phyloP scores from a whole-genome alignment of 163 green algal species.

The Prototheca wickerhamii region DNA sequence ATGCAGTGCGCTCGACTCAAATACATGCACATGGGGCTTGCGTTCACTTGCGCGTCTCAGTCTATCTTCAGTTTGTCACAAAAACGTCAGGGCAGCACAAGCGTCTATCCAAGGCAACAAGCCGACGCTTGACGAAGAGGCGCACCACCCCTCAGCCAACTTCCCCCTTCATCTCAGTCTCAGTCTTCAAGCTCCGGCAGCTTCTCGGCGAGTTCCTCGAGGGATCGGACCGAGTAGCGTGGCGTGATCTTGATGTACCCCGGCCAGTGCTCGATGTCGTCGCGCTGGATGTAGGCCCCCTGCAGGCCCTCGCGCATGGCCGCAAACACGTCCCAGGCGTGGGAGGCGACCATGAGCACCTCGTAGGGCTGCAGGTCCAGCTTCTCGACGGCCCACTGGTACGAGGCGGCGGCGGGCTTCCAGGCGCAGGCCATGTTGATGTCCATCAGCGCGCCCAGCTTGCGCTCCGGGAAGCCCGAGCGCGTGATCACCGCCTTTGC shows the following conservation, averaged over 20 bases:
- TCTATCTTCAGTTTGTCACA: too few species aligned
- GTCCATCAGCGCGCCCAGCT: constrained; percentile 6
- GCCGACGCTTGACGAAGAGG: background rate
- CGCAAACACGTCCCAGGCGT: constrained; percentile 17
- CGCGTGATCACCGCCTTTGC: constrained; percentile 9
- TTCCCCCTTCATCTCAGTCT: background rate
- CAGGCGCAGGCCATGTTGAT: constrained; percentile 14
- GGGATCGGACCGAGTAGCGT: background rate
- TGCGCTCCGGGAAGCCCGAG: background rate
- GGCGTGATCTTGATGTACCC: background rate
- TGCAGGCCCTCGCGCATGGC: constrained; percentile 15
- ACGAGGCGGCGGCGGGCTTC: constrained; percentile 9
- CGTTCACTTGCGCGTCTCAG: too few species aligned
- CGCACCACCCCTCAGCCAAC: background rate
- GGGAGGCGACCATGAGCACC: constrained; percentile 14
- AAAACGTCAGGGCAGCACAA: too few species aligned
- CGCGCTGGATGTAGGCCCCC: constrained; percentile 11
- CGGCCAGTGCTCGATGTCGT: background rate
- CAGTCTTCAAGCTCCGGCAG: background rate
- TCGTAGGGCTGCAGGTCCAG: constrained; percentile 5
- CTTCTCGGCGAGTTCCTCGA: constrained; percentile 8
- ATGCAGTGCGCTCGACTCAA: too few species aligned
- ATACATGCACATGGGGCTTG: too few species aligned
- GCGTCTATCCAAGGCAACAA: too few species aligned
- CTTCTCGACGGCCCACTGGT: constrained; percentile 4